Conservation (phyloP, 306 rosid species). For the Castanea mollissima region DNA sequence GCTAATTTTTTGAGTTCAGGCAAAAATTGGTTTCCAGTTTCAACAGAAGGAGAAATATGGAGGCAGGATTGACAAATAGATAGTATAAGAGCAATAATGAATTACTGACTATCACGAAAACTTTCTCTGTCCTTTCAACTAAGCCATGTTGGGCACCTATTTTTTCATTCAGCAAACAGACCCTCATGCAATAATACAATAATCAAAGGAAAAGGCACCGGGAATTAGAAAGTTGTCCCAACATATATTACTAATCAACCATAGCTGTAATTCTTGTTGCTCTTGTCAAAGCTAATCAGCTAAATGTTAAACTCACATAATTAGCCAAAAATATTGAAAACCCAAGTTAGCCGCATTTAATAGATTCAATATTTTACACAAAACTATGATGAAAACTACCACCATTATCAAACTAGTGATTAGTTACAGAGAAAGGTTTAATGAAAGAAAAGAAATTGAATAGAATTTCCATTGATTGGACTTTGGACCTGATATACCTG, state of each 20-base stretch:
- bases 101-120: background rate
- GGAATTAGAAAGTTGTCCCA: background rate
- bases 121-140: background rate
- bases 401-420: background rate
- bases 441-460: background rate
- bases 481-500: too few relatives aligned
- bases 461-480: too few relatives aligned
- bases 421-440: background rate
- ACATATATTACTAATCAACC: background rate
- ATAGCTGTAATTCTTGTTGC: background rate
- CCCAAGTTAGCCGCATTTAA: too few relatives aligned
- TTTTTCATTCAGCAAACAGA: background rate
- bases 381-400: too few relatives aligned
- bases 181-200: too few relatives aligned
- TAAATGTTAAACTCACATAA: background rate
- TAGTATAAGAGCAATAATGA: background rate
- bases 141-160: background rate
- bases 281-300: background rate
- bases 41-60: background rate
- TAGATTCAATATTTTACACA: too few relatives aligned
- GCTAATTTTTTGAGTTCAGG: slow-evolving; percentile 4
- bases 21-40: background rate
- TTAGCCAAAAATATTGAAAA: too few relatives aligned
- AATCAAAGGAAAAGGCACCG: too few relatives aligned
- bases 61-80: background rate